These are phyloP conservation scores for Coemansia sp. DNA, from an alignment of 192 early-diverging fungal genomes.

Conservation along the genomic window DNA sequence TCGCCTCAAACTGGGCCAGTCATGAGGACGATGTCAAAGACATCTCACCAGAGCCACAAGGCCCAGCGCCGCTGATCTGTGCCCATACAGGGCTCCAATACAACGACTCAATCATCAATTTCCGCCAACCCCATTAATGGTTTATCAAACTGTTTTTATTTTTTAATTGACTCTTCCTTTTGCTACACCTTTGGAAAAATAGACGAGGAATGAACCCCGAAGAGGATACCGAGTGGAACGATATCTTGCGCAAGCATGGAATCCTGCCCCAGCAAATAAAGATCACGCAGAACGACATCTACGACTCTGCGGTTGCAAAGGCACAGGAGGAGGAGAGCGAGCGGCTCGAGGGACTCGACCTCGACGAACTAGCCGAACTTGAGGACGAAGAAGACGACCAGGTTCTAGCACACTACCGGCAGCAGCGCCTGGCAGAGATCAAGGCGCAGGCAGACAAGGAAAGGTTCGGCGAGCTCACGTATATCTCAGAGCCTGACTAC, in stretches of 20 bases:
- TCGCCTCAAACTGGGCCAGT: no score
- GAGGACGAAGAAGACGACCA: slow-evolving; percentile 93
- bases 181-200: not conserved
- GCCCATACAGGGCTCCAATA: not conserved
- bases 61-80: no score
- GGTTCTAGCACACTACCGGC: slow-evolving; percentile 77
- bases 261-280: slow-evolving; percentile 81
- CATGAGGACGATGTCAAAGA: no score
- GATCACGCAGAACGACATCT: slow-evolving; percentile 60
- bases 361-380: slow-evolving; percentile 90
- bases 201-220: slow-evolving; percentile 59
- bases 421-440: slow-evolving; percentile 87
- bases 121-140: no score
- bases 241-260: slow-evolving; percentile 89
- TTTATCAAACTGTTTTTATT: not conserved
- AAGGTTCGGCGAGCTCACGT: slow-evolving; percentile 82
- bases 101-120: no score
- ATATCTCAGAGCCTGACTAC: slow-evolving; percentile 96
- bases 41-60: no score
- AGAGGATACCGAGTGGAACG: slow-evolving; percentile 88
- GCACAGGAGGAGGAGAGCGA: slow-evolving; percentile 63
- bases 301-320: slow-evolving; percentile 52
- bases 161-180: no score
- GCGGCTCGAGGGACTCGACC: slow-evolving; percentile 75
- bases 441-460: slow-evolving; percentile 69